A percentile compares a stretch with the other conserved stretches of the same genome.
These are phyloP conservation scores for Cyamopsis tetragonoloba DNA, from an alignment of 306 rosid species.

Conservation along the genomic window DNA sequence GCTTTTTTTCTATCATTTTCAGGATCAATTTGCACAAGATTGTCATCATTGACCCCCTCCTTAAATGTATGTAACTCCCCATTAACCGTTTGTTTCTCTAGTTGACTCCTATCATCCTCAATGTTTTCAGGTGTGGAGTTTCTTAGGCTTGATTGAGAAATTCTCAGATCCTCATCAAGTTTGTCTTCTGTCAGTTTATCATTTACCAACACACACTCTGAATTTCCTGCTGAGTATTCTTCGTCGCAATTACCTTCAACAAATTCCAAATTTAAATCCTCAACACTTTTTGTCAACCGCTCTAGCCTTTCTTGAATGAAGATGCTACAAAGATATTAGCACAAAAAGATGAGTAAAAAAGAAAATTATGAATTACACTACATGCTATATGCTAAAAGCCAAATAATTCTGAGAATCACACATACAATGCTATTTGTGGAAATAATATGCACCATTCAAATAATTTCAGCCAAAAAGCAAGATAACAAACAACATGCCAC, in stretches of 20 bases:
- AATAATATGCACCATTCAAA: neutral
- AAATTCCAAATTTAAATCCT: constrained; percentile 53
- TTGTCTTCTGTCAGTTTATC: constrained; percentile 38
- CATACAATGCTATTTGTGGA: neutral
- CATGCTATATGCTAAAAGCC: constrained; percentile 17
- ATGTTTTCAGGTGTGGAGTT: constrained; percentile 29
- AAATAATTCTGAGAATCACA: neutral
- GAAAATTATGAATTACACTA: neutral
- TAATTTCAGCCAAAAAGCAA: constrained; percentile 1
- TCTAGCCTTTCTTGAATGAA: constrained; percentile 95
- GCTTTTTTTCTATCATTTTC: constrained; percentile 35
- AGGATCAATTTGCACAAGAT: constrained; percentile 37
- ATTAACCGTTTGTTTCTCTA: constrained; percentile 37
- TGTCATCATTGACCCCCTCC: constrained; percentile 24
- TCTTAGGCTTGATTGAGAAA: constrained; percentile 40
- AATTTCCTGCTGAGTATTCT: constrained; percentile 44
- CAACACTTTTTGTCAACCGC: constrained; percentile 65
- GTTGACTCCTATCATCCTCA: constrained; percentile 31
- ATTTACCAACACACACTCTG: constrained; percentile 37
- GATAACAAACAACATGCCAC: constrained; percentile 10
- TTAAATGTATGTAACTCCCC: constrained; percentile 38
- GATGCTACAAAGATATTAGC: constrained; percentile 62
- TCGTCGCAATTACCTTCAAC: constrained; percentile 42
- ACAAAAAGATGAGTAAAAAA: constrained; percentile 30
- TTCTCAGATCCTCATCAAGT: constrained; percentile 31